Evolutionary conservation across 805 yeast species (phyloP), one percentile per base, ranked within the genome.

Genomic region (Isabelozyma pseudorhagii): DNA sequence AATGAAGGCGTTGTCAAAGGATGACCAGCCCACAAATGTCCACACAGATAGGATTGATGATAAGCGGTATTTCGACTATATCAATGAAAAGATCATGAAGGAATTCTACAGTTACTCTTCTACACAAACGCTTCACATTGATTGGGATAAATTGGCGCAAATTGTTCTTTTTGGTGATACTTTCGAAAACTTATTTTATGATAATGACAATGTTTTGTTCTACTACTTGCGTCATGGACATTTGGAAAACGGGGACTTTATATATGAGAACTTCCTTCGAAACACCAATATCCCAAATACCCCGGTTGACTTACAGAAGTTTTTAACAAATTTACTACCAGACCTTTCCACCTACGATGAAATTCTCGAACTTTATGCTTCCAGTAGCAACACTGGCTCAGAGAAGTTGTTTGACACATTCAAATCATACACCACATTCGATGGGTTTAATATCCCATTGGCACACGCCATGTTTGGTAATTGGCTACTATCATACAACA

Each of bases 391-490:
- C 38, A 47, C 54, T 42, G 44, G 47, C 38, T 49, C 55, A 13
- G 49, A 53, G 10, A 55, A 60, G 38, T 51, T 61, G 4, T 61
- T 56, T 34, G 58, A 60, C 31, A 41, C 46, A 4, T 59, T 61
- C 31, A 55, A 57, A 28, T 21, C 28, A 7, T 56, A 49, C 39
- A 59, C 62, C 14, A 48, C 52, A 38, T 47, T 45, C 27, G n/a
- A 46, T 8, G 54, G 61, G 1, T 46, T 59, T 15, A 54, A 56
- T 34, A 47, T 61, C 14, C 64, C 66, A 14, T 47, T 61, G 15
- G 64, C 66, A 11, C 54, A 57, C n/a, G 50, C 64, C 14, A 60
- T 61, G 63, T 61, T 61, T 44, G 66, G 64, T 15, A 58, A 55
- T 31, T 61, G 62, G 63, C 56, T 61, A 10, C 51, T 61, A 25